Evolutionary conservation across 805 yeast species (phyloP), one percentile per base, ranked within the genome.

Genomic region (Candida ulmi): DNA sequence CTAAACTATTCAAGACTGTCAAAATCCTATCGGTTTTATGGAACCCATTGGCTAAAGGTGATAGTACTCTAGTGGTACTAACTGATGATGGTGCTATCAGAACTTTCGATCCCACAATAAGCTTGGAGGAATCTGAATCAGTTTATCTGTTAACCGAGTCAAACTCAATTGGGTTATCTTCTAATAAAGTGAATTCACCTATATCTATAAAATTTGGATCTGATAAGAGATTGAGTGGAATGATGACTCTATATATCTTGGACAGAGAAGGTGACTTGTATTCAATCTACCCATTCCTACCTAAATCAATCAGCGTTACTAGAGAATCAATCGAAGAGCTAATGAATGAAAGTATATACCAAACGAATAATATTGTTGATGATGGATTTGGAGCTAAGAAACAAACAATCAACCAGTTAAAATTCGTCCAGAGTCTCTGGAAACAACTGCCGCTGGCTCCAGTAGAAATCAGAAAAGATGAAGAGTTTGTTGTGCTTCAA

Each of bases 261-360:
- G 71, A 71, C 9, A 53, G 61, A 9, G 83, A 77, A 38, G 78
- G 82, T 12, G 85, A 83, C 45, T 43, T 84, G 1, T 80, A 71
- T 50, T 63, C 72, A 1, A 60, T 83, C 3, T 76, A 72, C 45
- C 93, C 93, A n/a, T 80, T 80, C 54, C 50, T 74, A 17, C 87
- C 90, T 0, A 43, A 55, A 1, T 56, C 63, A 19, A 48, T 77
- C 21, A 55, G 67, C 1, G 63, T 69, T n/a, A 37, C 68, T 1
- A 45, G 54, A 27, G 42, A 50, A 2, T 58, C 63, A 48, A 38
- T 65, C 5, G 58, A 59, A 40, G 51, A 46, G 4, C 37, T 62
- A 2, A 48, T 67, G n/a, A 63, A 65, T 43, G 53, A 59, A 37
- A 61, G 66, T 2, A 60, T 64, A 1, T 40, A 44, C 0, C 39